A percentile compares a stretch with the other conserved stretches of the same genome.
Conservation (phyloP, 768 basidiomycete genomes). For the Calocybe cyanea region DNA sequence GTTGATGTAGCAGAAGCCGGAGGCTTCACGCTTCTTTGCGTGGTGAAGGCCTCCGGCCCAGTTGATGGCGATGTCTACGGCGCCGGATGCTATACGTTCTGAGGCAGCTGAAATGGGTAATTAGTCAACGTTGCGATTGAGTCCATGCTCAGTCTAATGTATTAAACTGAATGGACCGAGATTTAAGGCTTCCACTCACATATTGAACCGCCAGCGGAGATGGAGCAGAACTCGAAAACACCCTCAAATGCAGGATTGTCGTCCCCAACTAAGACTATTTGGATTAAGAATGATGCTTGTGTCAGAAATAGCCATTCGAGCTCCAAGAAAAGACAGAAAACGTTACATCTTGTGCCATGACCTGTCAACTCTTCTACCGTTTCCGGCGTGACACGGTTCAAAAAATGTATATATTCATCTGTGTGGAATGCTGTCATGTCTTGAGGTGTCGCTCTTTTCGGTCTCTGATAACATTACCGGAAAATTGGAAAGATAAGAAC, state of each 20-base stretch:
- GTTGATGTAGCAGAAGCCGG: slow-evolving; percentile 99
- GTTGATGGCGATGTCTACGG: slow-evolving; percentile 91
- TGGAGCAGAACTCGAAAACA: slow-evolving; percentile 94
- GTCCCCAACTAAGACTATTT: slow-evolving; percentile 71
- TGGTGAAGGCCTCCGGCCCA: slow-evolving; percentile 99
- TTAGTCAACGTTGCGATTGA: too few relatives aligned
- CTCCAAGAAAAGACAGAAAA: not conserved
- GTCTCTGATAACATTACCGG: slow-evolving; percentile 51
- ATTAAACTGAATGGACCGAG: not conserved
- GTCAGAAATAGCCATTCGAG: not conserved
- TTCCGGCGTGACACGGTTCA: slow-evolving; percentile 87
- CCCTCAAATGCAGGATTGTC: slow-evolving; percentile 98
- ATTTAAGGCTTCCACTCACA: slow-evolving; percentile 41
- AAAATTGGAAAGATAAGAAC: too few relatives aligned
- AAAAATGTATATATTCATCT: slow-evolving; percentile 95
- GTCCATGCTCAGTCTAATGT: too few relatives aligned
- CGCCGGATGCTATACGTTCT: slow-evolving; percentile 71
- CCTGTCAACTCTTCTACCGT: slow-evolving; percentile 83
- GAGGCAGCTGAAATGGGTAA: slow-evolving; percentile 64
- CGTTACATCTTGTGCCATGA: slow-evolving; percentile 81
- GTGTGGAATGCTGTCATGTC: slow-evolving; percentile 95
- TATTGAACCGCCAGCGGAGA: slow-evolving; percentile 94
- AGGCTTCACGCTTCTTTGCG: slow-evolving; percentile 98
- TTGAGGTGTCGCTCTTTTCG: slow-evolving; percentile 65
- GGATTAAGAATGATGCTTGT: slow-evolving; percentile 17